Evolutionary conservation across 805 yeast species (phyloP).

Genomic region (Saccharomycopsis malanga): DNA sequence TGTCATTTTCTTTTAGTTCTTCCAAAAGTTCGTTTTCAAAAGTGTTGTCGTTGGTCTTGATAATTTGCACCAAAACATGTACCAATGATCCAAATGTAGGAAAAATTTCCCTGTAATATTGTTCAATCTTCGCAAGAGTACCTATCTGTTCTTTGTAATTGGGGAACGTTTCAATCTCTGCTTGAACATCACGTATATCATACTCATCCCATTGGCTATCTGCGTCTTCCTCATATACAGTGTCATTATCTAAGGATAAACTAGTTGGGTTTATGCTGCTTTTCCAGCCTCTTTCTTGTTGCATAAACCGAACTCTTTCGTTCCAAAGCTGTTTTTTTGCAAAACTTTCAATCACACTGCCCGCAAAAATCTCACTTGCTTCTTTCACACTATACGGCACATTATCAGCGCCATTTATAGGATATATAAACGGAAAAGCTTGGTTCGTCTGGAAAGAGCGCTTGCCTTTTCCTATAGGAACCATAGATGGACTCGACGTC

Average conservation of each 20-base stretch:
- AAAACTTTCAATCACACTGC: conserved; percentile 58
- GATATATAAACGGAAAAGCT: conserved; percentile 61
- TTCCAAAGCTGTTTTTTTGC: conserved; percentile 64
- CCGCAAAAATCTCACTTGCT: conserved; percentile 61
- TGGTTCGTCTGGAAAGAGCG: conserved; percentile 59
- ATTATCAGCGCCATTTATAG: conserved; percentile 35
- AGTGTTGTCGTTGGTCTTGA: conserved; percentile 36
- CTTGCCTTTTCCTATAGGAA: conserved; percentile 34
- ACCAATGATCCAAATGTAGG: conserved; percentile 57
- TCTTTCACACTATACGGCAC: conserved; percentile 75
- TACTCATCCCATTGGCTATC: conserved; percentile 22
- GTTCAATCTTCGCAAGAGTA: conserved; percentile 50
- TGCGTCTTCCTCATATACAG: conserved; percentile 28
- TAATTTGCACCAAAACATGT: conserved; percentile 53
- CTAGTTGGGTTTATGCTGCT: conserved; percentile 20
- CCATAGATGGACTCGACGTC: conserved; percentile 42
- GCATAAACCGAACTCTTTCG: conserved; percentile 64
- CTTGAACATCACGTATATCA: conserved; percentile 29
- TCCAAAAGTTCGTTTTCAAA: conserved; percentile 28
- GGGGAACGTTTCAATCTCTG: conserved; percentile 30
- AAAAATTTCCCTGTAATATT: conserved; percentile 46
- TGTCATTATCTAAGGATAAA: conserved; percentile 19
- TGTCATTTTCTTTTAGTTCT: conserved; percentile 20
- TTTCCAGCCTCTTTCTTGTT: conserved; percentile 62
- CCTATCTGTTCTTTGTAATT: conserved; percentile 31